These are phyloP conservation scores for Cymodocea nodosa DNA, from an alignment of 116 monocot species.

Conservation along the genomic window DNA sequence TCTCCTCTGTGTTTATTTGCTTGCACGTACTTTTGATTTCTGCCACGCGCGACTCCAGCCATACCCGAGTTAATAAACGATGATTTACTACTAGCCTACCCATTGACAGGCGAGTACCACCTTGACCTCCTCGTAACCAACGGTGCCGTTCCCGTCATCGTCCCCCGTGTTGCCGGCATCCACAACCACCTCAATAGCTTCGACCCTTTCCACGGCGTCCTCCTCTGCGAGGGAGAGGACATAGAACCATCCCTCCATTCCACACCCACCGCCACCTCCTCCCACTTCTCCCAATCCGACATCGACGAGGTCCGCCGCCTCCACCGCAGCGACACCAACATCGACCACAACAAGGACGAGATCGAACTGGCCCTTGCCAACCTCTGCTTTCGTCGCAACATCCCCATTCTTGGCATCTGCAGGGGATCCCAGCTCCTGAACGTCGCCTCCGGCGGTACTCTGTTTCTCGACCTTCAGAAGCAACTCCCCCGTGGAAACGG, in stretches of 20 bases:
- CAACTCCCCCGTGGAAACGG: constrained; percentile 17
- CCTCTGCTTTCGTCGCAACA: constrained; percentile 74
- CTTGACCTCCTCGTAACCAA: constrained; percentile 80
- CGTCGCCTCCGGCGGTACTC: constrained; percentile 70
- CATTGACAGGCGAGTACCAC: constrained; percentile 95
- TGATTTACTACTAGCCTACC: too few species aligned
- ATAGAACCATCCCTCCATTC: constrained; percentile 65
- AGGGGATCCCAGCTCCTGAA: constrained; percentile 81
- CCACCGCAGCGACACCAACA: constrained; percentile 67
- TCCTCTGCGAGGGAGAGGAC: constrained; percentile 97
- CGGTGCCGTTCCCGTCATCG: constrained; percentile 88
- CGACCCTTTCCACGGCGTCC: constrained; percentile 92
- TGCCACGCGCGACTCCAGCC: too few species aligned
- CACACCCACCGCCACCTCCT: constrained; percentile 7
- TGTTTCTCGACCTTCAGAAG: constrained; percentile 66
- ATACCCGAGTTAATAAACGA: too few species aligned
- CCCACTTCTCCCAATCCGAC: constrained; percentile 44
- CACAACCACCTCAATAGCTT: constrained; percentile 74
- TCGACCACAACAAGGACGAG: constrained; percentile 76
- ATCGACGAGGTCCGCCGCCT: constrained; percentile 50
- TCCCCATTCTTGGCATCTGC: constrained; percentile 92
- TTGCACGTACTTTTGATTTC: too few species aligned
- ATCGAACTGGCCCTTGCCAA: constrained; percentile 76
- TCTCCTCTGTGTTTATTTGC: too few species aligned
- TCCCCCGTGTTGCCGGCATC: constrained; percentile 79